Conservation (phyloP, 2,329 filamentous ascomycete genomes). For the Penicillium digitatum region DNA sequence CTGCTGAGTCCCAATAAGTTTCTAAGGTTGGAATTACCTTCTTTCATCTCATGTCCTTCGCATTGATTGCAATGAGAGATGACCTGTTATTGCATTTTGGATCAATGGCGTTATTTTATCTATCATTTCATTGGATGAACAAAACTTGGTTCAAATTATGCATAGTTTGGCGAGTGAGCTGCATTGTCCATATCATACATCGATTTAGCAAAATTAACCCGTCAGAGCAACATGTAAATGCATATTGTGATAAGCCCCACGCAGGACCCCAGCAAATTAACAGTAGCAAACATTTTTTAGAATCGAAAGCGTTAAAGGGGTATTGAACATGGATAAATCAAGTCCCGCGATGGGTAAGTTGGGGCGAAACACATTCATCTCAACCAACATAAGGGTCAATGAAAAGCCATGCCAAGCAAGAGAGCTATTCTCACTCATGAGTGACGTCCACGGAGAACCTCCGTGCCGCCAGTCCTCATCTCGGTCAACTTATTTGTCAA, state of each 20-base stretch:
- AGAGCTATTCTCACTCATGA: slow-evolving; percentile 15
- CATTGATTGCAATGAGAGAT: background rate
- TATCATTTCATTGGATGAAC: slow-evolving; percentile 1
- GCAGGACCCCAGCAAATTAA: background rate
- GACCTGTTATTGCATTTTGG: slow-evolving; percentile 9
- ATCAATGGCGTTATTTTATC: slow-evolving; percentile 20
- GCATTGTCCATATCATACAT: slow-evolving; percentile 16
- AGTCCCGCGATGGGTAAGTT: background rate
- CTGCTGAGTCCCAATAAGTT: slow-evolving; percentile 14
- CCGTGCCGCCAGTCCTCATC: slow-evolving; percentile 54
- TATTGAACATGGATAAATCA: slow-evolving; percentile 14
- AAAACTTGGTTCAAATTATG: slow-evolving; percentile 2
- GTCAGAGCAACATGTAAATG: background rate
- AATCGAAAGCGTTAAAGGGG: slow-evolving; percentile 3
- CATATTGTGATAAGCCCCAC: background rate
- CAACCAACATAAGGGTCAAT: slow-evolving; percentile 4
- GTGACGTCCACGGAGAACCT: slow-evolving; percentile 47
- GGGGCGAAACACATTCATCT: background rate
- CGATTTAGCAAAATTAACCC: slow-evolving; percentile 1
- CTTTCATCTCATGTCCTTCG: background rate
- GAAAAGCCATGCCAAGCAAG: background rate
- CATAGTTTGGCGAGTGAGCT: slow-evolving; percentile 7
- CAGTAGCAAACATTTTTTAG: background rate
- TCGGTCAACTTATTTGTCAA: slow-evolving; percentile 49
- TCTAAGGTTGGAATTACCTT: background rate